Conservation (phyloP, 179 eudicot genomes). For the Heliamphora pulchella region DNA sequence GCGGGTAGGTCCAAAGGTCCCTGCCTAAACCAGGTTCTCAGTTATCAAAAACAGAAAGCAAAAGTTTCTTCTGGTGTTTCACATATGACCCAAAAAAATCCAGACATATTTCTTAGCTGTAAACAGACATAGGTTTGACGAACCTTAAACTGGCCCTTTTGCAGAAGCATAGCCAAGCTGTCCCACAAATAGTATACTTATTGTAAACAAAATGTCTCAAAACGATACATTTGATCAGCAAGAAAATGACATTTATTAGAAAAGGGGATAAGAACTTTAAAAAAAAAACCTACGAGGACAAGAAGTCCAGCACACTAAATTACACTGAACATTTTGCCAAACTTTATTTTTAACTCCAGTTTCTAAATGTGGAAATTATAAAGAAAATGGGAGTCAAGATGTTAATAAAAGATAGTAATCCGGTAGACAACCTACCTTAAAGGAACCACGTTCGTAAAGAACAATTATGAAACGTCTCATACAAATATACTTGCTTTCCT, state of each 20-base stretch:
- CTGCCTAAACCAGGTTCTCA: too few species aligned
- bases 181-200: neutral
- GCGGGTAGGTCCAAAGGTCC: too few species aligned
- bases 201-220: neutral
- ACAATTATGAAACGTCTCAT: conserved; percentile 91
- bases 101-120: neutral
- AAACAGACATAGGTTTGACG: neutral
- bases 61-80: neutral
- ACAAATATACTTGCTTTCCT: conserved; percentile 82
- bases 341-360: neutral
- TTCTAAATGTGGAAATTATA: neutral
- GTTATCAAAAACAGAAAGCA: neutral
- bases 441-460: conserved; percentile 84
- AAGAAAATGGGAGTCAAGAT: neutral
- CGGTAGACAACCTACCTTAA: conserved; percentile 47
- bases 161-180: conserved; percentile 1
- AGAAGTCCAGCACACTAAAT: neutral
- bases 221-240: neutral
- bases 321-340: neutral
- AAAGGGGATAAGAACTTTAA: neutral
- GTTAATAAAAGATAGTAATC: conserved; percentile 11
- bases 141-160: neutral
- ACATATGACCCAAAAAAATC: neutral
- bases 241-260: neutral
- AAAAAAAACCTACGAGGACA: neutral